Percentiles rank a stretch among this genome's conserved stretches.
These are phyloP conservation scores for Verticillium isaacii DNA, from an alignment of 2,329 filamentous ascomycete genomes.

Conservation along the genomic window DNA sequence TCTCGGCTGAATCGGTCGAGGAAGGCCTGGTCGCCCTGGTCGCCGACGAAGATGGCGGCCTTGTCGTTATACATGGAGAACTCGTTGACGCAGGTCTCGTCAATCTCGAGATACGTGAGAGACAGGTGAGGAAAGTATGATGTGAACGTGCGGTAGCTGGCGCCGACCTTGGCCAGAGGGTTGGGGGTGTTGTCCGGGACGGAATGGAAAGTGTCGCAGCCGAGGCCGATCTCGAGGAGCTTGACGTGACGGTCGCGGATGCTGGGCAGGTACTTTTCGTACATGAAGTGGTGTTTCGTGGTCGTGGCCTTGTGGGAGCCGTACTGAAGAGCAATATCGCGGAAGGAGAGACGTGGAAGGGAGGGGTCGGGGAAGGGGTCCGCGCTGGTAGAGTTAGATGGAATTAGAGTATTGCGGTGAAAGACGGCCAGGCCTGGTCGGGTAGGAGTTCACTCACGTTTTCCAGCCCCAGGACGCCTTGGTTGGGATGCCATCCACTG, in stretches of 20 bases:
- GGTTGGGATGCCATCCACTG: not conserved
- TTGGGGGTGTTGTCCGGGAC: not conserved
- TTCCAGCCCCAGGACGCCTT: constrained; percentile 7
- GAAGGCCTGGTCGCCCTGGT: constrained; percentile 30
- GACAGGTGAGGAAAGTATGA: constrained; percentile 33
- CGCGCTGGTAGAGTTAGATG: not conserved
- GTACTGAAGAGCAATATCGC: constrained; percentile 28
- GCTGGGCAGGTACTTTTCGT: constrained; percentile 30
- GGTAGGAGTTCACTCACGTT: not conserved
- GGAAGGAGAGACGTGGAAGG: constrained; percentile 16
- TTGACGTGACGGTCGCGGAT: constrained; percentile 27
- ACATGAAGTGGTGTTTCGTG: constrained; percentile 34
- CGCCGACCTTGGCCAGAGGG: constrained; percentile 26
- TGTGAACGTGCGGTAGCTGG: constrained; percentile 34
- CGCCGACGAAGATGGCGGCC: constrained; percentile 32
- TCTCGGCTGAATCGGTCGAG: constrained; percentile 28
- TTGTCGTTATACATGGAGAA: constrained; percentile 26
- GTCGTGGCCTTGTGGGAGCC: constrained; percentile 33
- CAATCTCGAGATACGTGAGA: constrained; percentile 35
- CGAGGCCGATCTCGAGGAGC: constrained; percentile 35
- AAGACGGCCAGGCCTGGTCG: not conserved
- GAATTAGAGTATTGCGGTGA: not conserved
- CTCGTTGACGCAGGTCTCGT: constrained; percentile 27
- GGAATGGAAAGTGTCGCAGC: constrained; percentile 23
- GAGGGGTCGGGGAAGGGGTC: not conserved